Evolutionary conservation across 139 green algal species (phyloP), one percentile per base, ranked within the genome.

Genomic region (Penium margaritaceum): DNA sequence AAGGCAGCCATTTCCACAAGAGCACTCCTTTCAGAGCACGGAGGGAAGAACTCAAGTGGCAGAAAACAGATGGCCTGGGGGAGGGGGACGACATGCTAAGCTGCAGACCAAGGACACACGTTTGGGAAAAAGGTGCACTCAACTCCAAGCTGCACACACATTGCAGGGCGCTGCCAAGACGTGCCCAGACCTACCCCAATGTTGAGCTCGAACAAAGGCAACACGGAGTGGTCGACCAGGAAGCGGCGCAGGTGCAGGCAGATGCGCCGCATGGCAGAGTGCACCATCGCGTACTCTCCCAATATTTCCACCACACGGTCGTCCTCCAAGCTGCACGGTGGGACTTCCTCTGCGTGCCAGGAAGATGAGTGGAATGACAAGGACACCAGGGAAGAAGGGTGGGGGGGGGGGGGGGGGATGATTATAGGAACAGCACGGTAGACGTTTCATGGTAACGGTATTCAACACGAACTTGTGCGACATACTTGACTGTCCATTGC

Each of bases 241-340:
- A 74, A 74, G 19, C 54, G 33, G n/a, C 66, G 66, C 54, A 74
- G 54, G 47, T 74, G 66, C 19, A 29, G 5, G 14, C 6, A 12
- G 46, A 74, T 74, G n/a, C 74, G 54, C 46, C 5, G 9, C 46
- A 74, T 17, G 14, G 33, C 54, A 12, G 9, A 15, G 54, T 74
- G 15, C 46, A 73, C 66, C 74, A 15, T 72, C 14, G 51, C 14
- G 14, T 12, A 47, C 54, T 67, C 47, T 9, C 66, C 66, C 19
- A 17, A 36, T 6, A 74, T 36, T 47, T 74, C 66, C 66, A 74
- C 66, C 54, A 74, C 47, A 6, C 54, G 33, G n/a, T 74, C 66
- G 46, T 73, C 69, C 21, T 58, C 35, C 57, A 77, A 32, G 2
- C 61, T n/a, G 29, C 55, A 72, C n/a, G 39, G 39, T 24, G 69